Conservation (phyloP, 805 yeast species). For the Naumovozyma dairenensis region DNA sequence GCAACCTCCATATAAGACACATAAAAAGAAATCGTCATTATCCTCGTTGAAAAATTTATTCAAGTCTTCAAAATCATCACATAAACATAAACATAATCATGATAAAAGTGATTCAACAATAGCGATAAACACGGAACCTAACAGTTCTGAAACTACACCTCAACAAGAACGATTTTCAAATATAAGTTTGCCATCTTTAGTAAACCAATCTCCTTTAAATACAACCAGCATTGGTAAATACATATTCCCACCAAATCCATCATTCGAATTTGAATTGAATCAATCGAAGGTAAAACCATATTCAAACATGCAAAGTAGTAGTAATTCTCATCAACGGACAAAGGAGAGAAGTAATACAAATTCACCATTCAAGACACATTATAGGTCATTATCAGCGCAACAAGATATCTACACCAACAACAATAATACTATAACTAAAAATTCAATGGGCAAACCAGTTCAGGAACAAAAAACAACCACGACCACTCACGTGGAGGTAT, state of each 20-base stretch:
- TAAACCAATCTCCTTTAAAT: too few relatives aligned
- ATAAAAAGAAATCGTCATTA: slow-evolving; percentile 23
- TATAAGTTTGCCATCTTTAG: too few relatives aligned
- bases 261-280: slow-evolving; percentile 7
- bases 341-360: too few relatives aligned
- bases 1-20: slow-evolving; percentile 10
- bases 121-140: neutral
- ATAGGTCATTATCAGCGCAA: slow-evolving; percentile 12
- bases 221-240: slow-evolving; percentile 1
- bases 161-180: too few relatives aligned
- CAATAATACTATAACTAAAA: too few relatives aligned
- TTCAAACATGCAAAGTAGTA: neutral
- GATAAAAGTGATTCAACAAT: neutral
- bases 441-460: neutral
- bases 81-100: neutral
- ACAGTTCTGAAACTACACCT: too few relatives aligned
- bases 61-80: slow-evolving; percentile 20
- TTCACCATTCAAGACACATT: too few relatives aligned
- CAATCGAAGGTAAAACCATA: neutral
- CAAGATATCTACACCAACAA: slow-evolving; percentile 1
- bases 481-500: neutral
- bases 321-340: too few relatives aligned
- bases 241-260: slow-evolving; percentile 16
- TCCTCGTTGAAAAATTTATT: slow-evolving; percentile 25
- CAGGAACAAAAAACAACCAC: neutral